These are phyloP conservation scores for Lepidium sativum DNA, from an alignment of 345 rosid genomes.

Conservation along the genomic window DNA sequence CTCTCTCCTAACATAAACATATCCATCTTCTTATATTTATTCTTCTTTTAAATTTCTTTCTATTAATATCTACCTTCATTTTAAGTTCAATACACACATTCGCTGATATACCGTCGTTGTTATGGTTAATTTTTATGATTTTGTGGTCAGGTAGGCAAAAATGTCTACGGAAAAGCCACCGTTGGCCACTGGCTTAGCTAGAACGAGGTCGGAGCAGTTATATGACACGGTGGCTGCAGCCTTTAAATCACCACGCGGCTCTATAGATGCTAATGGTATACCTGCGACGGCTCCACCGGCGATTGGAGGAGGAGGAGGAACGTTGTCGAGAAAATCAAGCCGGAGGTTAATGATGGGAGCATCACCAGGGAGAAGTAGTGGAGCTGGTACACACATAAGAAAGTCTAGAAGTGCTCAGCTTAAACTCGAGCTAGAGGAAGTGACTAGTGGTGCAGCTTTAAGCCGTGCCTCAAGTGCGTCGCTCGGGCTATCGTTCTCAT, in stretches of 20 bases:
- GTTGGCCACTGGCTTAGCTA: slow-evolving; percentile 38
- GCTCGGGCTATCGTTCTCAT: slow-evolving; percentile 80
- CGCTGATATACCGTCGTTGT: too few relatives aligned
- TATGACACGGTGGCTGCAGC: slow-evolving; percentile 62
- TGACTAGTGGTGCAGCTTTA: slow-evolving; percentile 76
- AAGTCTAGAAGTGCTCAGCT: slow-evolving; percentile 85
- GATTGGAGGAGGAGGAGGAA: slow-evolving; percentile 30
- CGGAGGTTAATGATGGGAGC: slow-evolving; percentile 35
- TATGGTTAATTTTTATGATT: too few relatives aligned
- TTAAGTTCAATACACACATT: background rate
- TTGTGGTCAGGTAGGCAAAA: background rate
- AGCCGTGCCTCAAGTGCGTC: slow-evolving; percentile 98
- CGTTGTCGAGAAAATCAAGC: slow-evolving; percentile 66
- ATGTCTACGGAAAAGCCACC: slow-evolving; percentile 49
- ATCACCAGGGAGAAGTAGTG: slow-evolving; percentile 55
- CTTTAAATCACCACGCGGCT: slow-evolving; percentile 43
- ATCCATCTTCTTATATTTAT: slow-evolving; percentile 12
- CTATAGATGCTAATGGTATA: slow-evolving; percentile 27
- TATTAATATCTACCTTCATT: background rate
- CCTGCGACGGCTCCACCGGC: slow-evolving; percentile 15
- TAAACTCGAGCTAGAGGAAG: slow-evolving; percentile 63
- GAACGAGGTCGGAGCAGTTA: slow-evolving; percentile 82
- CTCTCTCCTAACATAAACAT: background rate
- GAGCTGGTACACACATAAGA: slow-evolving; percentile 60
- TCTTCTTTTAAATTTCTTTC: background rate